Evolutionary conservation across 148 eudicot genomes (phyloP), one percentile per base, ranked within the genome.

Genomic region (Rhododendron simsii): DNA sequence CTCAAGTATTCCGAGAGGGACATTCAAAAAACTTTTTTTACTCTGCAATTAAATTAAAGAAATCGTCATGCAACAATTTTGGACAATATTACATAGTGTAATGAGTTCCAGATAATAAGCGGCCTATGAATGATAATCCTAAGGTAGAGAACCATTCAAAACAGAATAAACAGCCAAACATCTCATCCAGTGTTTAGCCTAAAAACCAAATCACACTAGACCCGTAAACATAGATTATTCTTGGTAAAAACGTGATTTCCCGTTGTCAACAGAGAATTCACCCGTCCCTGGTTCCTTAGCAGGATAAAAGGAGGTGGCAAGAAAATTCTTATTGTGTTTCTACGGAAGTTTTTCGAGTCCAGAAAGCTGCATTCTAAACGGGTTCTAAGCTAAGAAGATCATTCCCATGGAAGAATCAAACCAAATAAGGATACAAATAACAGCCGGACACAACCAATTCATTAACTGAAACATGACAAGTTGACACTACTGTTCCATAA

Each of bases 21-120:
- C 61, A n/a, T 41, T 78, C 30, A 30, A 9, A 61, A 35, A 21
- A 78, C 84, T 39, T n/a, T 37, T 75, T 74, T 35, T 85, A 69
- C 33, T 75, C 85, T 85, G 86, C 20, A 85, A 81, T 76, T 35
- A n/a, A 85, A 35, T 57, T 7, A 50, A 76, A 44, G 48, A 10
- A 53, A 7, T 18, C 3, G 53, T 53, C 55, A 75, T 51, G 5
- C 51, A 21, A 35, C 12, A 18, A 33, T 35, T 2, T 7, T 6
- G 53, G 12, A 37, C 21, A n/a, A 7, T 26, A 30, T 50, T 21
- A 83, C 11, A 45, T 0, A 12, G 57, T 21, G 15, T 53, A 33
- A 30, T 0, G 37, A 81, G 28, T 59, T 26, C n/a, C 9, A 55
- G 10, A 30, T 26, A 57, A 35, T 75, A 71, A 13, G 4, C 69